A percentile compares a stretch with the other conserved stretches of the same genome.
These are phyloP conservation scores for Cladosporium sp. DNA, from an alignment of 2,329 filamentous ascomycete species.

Conservation along the genomic window DNA sequence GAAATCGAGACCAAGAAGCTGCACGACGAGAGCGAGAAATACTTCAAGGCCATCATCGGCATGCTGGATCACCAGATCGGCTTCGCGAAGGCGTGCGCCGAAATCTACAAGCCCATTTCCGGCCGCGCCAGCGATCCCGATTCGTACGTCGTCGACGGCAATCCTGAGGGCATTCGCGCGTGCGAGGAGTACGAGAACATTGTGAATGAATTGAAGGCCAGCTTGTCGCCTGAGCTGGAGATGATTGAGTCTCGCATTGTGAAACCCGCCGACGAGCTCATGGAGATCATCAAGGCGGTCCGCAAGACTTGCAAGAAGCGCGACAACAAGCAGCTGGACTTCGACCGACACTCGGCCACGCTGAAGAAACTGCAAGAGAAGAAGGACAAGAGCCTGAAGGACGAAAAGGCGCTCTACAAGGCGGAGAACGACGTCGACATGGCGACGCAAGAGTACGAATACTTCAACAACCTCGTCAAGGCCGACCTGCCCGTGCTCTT, in stretches of 20 bases:
- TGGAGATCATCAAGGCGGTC: slow-evolving; percentile 93
- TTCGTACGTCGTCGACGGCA: slow-evolving; percentile 76
- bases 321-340: slow-evolving; percentile 96
- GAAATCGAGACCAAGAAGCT: slow-evolving; percentile 95
- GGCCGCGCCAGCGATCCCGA: slow-evolving; percentile 92
- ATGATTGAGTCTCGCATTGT: slow-evolving; percentile 95
- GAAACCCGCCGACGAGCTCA: slow-evolving; percentile 85
- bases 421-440: slow-evolving; percentile 88
- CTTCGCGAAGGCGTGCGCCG: slow-evolving; percentile 92
- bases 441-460: slow-evolving; percentile 93
- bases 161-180: slow-evolving; percentile 87
- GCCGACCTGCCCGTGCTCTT: slow-evolving; percentile 94
- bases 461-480: slow-evolving; percentile 96
- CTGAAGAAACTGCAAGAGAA: slow-evolving; percentile 97
- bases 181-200: slow-evolving; percentile 96
- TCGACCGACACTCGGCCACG: slow-evolving; percentile 77
- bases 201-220: slow-evolving; percentile 85
- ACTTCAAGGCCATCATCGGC: slow-evolving; percentile 95
- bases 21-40: slow-evolving; percentile 95
- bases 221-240: slow-evolving; percentile 85
- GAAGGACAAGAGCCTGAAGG: slow-evolving; percentile 93
- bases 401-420: slow-evolving; percentile 96
- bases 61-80: slow-evolving; percentile 98
- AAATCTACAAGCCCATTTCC: slow-evolving; percentile 98
- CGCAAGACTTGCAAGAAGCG: slow-evolving; percentile 85